Evolutionary conservation across 106 monocot genomes (phyloP).

Genomic region (Acorus gramineus): DNA sequence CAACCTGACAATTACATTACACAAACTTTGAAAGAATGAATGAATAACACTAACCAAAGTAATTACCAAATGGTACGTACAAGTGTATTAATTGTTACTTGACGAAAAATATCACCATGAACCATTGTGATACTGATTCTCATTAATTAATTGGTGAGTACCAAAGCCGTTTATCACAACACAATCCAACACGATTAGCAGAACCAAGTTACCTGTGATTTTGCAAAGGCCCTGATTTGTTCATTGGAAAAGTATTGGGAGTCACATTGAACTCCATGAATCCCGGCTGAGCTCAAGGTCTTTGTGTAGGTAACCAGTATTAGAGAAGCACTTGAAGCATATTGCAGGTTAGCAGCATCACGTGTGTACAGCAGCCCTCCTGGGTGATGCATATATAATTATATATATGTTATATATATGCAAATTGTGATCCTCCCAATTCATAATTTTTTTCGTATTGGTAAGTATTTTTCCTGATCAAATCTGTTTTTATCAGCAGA

Average conservation of each 20-base stretch:
- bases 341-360: constrained; percentile 30
- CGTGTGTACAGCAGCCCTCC: constrained; percentile 36
- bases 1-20: constrained; percentile 19
- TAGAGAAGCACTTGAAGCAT: constrained; percentile 24
- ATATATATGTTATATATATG: too few relatives aligned
- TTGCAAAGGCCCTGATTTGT: constrained; percentile 43
- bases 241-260: constrained; percentile 18
- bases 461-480: neutral
- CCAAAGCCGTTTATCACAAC: too few relatives aligned
- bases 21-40: too few relatives aligned
- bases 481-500: neutral
- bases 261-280: constrained; percentile 25
- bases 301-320: constrained; percentile 33
- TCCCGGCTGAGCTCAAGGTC: constrained; percentile 10
- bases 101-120: neutral
- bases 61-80: too few relatives aligned
- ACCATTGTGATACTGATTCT: too few relatives aligned
- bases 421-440: too few relatives aligned
- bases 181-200: neutral
- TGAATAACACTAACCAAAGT: too few relatives aligned
- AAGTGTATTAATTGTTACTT: neutral
- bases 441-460: too few relatives aligned
- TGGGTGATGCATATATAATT: neutral
- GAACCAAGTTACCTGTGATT: constrained; percentile 31
- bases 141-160: too few relatives aligned